A percentile compares a stretch with the other conserved stretches of the same genome.
Conservation (phyloP, 805 yeast species). For the Maudiozyma bulderi region DNA sequence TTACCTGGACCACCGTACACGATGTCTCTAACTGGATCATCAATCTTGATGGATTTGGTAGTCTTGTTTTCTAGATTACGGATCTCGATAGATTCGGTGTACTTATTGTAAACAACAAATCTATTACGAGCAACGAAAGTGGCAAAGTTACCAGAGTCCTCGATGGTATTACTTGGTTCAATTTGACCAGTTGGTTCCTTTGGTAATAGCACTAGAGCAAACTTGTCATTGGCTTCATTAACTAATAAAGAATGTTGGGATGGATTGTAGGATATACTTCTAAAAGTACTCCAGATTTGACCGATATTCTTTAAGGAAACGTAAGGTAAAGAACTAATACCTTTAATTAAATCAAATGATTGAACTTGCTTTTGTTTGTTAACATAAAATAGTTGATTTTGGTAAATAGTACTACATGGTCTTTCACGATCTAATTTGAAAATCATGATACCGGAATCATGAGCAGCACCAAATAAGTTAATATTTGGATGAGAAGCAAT, state of each 20-base stretch:
- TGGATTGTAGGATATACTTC: constrained; percentile 82
- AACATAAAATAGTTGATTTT: constrained; percentile 65
- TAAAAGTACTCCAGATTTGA: constrained; percentile 74
- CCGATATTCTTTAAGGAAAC: constrained; percentile 79
- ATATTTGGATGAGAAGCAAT: constrained; percentile 80
- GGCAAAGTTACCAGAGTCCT: constrained; percentile 79
- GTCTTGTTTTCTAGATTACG: constrained; percentile 73
- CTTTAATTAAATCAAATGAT: constrained; percentile 56
- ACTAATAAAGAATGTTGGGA: constrained; percentile 80
- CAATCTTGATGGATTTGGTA: constrained; percentile 73
- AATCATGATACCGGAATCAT: constrained; percentile 95
- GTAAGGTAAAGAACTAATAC: constrained; percentile 64
- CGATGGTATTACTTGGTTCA: constrained; percentile 73
- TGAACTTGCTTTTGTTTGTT: constrained; percentile 83
- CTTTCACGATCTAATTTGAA: constrained; percentile 96
- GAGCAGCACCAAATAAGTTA: constrained; percentile 92
- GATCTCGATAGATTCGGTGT: constrained; percentile 61
- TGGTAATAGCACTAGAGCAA: constrained; percentile 70
- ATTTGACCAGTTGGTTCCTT: constrained; percentile 87
- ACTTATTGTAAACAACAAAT: constrained; percentile 68
- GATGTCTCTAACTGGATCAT: constrained; percentile 59
- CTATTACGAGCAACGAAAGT: constrained; percentile 90
- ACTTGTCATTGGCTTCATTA: constrained; percentile 57
- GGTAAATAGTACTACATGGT: constrained; percentile 61
- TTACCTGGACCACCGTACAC: constrained; percentile 76